Base-by-base conservation (phyloP, 345 rosid species). In the Lenwebbia sp. region DNA sequence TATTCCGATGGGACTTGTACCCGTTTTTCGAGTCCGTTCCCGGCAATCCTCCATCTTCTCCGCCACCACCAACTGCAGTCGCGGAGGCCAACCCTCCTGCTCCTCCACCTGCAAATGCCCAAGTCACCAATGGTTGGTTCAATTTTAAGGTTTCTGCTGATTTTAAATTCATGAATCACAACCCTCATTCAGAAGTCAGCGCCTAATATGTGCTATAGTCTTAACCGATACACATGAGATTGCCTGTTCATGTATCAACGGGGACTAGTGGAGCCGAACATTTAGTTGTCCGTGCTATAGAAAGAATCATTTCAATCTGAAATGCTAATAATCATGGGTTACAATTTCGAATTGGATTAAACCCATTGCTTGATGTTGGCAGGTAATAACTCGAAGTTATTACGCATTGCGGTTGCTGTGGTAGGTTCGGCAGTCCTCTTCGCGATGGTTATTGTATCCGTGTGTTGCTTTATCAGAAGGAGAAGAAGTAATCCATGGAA, bases 161-260 rank as follows among this genome's bases (percentile, higher is more conserved):
- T 60, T 28, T 60, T 30, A 14, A 7, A 54, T 62, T 62, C 11
- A 62, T 30, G 75, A 62, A 58, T n/a, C 10, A 1, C 37, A 58
- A 5, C 70, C 13, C 4, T 28, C 74, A 2, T 62, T 62, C 75
- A 30, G 19, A 7, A 7, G 21, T 30, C 23, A 0, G 40, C 0
- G 2, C 22, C 74, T 1, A 1, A 19, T 60, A 60, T 0, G 37
- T 60, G 10, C 0, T 8, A 28, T 28, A 62, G 75, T 62, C 17
- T 62, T 62, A 14, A 28, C 40, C 0, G 0, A 14, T 0, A 62
- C 40, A 3, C 40, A 28, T 62, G 75, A 62, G 14, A 28, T 28
- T 62, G 0, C 75, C 75, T 62, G 9, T 28, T 40, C 75, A 62
- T 62, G 40, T 62, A 62, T 62, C 40, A 62, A 62, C 6, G 40